Evolutionary conservation across 768 basidiomycete species (phyloP), one percentile per base, ranked within the genome.

Genomic region (Pholiota microspora): DNA sequence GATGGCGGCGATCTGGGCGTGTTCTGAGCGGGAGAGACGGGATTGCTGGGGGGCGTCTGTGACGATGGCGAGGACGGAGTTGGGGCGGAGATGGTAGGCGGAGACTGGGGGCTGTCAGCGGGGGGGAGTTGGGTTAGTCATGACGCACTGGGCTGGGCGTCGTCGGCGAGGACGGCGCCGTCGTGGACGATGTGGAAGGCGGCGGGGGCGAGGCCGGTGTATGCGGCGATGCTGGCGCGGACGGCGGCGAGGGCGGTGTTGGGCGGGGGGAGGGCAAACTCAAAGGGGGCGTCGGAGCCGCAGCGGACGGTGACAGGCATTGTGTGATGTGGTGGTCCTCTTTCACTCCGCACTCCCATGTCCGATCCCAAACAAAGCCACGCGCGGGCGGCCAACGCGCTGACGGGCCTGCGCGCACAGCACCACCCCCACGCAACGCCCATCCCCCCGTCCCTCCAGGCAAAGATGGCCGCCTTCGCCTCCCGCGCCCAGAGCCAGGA

Each of bases 81-180:
- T 83, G 38, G 80, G 75, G 47, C 79, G 79, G 59, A 98, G 76
- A 48, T 81, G 78, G 69, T 94, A 95, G 1, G 87, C 76, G 10
- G 92, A 85, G 59, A 95, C 85, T 86, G 61, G 38, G 18, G 16
- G 16, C 2, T 23, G 49, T 63, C 16, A 58, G 49, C 54, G 35
- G 42, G 45, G 31, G 21, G 5, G 21, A 4, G 52, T 46, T 64
- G 31, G 64, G 51, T 55, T 28, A 24, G n/a, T 16, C 42, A 29
- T 36, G 31, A 66, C 80, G 73, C 60, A 89, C 86, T 72, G 44
- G 86, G 80, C 7, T 83, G 80, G 54, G 72, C 67, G 67, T 94
- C 86, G 66, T 96, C 92, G 61, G 86, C 88, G 81, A 98, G 88
- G 69, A 97, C 82, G 1, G 92, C 94, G 34, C 96, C 96, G 44